Conservation (phyloP, 805 yeast species). For the Torulaspora gathmanii region DNA sequence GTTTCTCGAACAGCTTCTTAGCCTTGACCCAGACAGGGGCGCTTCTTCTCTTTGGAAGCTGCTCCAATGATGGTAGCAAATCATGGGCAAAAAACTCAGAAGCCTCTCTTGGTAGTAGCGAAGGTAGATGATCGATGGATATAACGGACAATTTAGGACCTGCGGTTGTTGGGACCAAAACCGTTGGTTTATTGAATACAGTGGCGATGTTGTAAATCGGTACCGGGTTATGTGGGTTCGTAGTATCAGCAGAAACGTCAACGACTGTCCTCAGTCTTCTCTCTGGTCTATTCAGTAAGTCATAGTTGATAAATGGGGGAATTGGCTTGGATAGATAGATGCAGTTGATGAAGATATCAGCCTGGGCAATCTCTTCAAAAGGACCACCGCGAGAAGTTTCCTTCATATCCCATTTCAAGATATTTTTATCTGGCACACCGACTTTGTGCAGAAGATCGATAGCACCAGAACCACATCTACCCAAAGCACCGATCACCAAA, state of each 20-base stretch:
- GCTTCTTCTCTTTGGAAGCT: conserved; percentile 72
- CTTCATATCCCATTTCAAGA: conserved; percentile 91
- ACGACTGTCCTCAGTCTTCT: conserved; percentile 89
- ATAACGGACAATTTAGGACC: conserved; percentile 89
- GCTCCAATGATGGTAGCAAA: conserved; percentile 81
- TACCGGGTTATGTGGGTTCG: conserved; percentile 96
- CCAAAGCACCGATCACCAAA: conserved; percentile 92
- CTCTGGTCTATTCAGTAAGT: conserved; percentile 54
- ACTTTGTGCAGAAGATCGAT: conserved; percentile 71
- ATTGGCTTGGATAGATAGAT: conserved; percentile 91
- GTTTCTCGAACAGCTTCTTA: conserved; percentile 73
- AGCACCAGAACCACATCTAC: conserved; percentile 99
- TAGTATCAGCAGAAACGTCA: conserved; percentile 97
- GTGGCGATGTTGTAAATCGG: conserved; percentile 92
- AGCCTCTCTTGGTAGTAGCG: conserved; percentile 93
- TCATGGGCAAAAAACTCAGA: conserved; percentile 87
- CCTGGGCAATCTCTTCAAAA: conserved; percentile 78
- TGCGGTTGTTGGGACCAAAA: conserved; percentile 64
- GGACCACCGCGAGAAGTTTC: conserved; percentile 98
- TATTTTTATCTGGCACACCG: conserved; percentile 82
- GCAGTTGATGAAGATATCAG: conserved; percentile 93
- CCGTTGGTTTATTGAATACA: conserved; percentile 87
- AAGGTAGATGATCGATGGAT: conserved; percentile 95
- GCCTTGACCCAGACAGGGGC: conserved; percentile 94
- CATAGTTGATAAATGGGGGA: conserved; percentile 79